These are phyloP conservation scores for Trametes sanguinea DNA, from an alignment of 768 basidiomycete species.

Conservation along the genomic window DNA sequence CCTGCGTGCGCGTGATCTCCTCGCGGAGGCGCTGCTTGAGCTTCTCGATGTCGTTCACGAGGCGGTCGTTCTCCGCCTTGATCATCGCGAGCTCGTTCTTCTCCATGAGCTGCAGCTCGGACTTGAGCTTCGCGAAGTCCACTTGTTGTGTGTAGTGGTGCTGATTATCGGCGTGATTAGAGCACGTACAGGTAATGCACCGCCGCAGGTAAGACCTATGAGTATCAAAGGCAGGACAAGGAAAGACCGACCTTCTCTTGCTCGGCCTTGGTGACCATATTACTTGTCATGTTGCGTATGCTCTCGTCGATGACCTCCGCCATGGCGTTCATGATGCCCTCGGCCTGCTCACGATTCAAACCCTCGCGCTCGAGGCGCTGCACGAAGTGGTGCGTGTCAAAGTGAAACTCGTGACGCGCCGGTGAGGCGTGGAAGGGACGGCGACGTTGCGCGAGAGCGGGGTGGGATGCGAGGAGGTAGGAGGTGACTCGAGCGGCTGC, in stretches of 20 bases:
- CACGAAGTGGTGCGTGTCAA: constrained; percentile 95
- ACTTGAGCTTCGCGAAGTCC: constrained; percentile 95
- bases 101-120: constrained; percentile 93
- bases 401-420: constrained; percentile 62
- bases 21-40: constrained; percentile 91
- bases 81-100: constrained; percentile 95
- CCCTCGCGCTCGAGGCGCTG: constrained; percentile 89
- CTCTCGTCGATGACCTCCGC: constrained; percentile 98
- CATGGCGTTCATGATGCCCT: constrained; percentile 97
- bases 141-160: constrained; percentile 95
- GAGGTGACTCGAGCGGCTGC: constrained; percentile 3
- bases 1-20: constrained; percentile 90
- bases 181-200: background rate
- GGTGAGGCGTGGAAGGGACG: constrained; percentile 35
- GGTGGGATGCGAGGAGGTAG: background rate
- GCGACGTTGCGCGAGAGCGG: background rate
- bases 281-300: constrained; percentile 91
- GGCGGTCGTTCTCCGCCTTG: constrained; percentile 95
- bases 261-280: constrained; percentile 94
- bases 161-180: constrained; percentile 38
- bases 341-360: constrained; percentile 86
- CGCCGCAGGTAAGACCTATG: constrained; percentile 23
- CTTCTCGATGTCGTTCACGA: constrained; percentile 89
- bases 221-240: background rate
- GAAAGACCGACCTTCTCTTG: constrained; percentile 81